Conservation (phyloP, 2,329 filamentous ascomycete genomes). For the Mollisia scopiformis region DNA sequence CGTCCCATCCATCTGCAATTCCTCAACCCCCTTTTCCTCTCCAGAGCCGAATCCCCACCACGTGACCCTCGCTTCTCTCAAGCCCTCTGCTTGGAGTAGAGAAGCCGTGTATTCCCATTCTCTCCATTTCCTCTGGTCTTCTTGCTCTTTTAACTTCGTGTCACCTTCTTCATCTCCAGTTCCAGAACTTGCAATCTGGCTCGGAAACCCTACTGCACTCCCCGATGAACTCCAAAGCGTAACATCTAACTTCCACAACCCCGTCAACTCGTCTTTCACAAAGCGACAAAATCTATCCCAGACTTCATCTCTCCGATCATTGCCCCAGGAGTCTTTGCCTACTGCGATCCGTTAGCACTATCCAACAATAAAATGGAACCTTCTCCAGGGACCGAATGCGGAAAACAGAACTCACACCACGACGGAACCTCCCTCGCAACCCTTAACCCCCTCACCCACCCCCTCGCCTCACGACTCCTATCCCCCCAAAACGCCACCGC, state of each 20-base stretch:
- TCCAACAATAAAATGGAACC: too few species aligned
- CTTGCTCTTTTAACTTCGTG: neutral
- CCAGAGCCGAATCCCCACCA: conserved; percentile 26
- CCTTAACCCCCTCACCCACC: conserved; percentile 20
- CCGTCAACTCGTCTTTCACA: conserved; percentile 12
- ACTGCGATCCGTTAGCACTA: too few species aligned
- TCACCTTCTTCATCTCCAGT: neutral
- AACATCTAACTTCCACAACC: conserved; percentile 26
- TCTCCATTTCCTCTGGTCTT: conserved; percentile 13
- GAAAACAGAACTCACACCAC: too few species aligned
- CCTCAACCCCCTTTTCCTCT: neutral
- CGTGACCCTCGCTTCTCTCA: conserved; percentile 25
- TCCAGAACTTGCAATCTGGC: neutral
- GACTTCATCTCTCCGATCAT: conserved; percentile 3
- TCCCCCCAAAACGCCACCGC: conserved; percentile 27
- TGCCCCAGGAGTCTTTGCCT: neutral
- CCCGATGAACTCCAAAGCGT: conserved; percentile 27
- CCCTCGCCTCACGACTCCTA: conserved; percentile 21
- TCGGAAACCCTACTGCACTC: neutral
- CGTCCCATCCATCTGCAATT: neutral
- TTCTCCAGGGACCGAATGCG: too few species aligned
- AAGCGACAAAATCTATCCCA: conserved; percentile 26
- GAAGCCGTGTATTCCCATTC: conserved; percentile 29
- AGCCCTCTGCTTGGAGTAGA: conserved; percentile 17
- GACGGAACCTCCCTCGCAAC: conserved; percentile 27